phyloP scores from a whole-genome alignment of 1,139 yeast species.

The Magnusiomyces paraingens region DNA sequence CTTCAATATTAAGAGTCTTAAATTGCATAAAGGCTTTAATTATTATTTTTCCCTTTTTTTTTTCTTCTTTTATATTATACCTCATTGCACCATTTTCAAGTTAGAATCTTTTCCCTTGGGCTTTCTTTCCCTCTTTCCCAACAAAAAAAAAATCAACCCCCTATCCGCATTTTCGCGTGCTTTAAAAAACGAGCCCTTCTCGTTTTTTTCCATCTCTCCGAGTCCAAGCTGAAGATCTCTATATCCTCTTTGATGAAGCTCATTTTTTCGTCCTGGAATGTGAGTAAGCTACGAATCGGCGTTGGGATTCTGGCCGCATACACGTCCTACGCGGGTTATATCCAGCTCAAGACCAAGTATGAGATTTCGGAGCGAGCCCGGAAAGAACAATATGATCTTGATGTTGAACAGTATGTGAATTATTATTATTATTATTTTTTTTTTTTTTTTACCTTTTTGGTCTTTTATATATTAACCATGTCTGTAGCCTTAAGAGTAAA shows the following conservation, averaged over 20 bases:
- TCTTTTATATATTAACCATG: constrained; percentile 11
- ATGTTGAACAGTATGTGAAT: constrained; percentile 14
- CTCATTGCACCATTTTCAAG: neutral
- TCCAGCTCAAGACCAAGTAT: constrained; percentile 49
- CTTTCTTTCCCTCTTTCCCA: neutral
- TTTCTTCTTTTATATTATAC: neutral
- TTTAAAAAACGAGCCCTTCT: neutral
- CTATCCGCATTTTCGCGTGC: neutral
- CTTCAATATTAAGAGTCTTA: neutral
- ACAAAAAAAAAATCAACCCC: neutral
- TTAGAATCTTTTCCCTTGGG: neutral
- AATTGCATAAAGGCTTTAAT: neutral
- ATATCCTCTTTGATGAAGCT: constrained; percentile 11
- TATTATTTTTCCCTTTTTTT: neutral
- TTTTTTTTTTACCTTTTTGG: neutral
- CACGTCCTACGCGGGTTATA: constrained; percentile 60
- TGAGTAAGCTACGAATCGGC: constrained; percentile 37
- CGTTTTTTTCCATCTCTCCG: neutral
- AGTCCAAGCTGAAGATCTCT: constrained; percentile 5
- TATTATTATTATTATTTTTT: neutral
- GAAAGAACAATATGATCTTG: constrained; percentile 19
- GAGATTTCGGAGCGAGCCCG: constrained; percentile 50
- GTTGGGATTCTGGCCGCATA: constrained; percentile 55
- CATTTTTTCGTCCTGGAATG: constrained; percentile 8
- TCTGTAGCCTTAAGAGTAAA: constrained; percentile 28